phyloP scores from a whole-genome alignment of 345 rosid genomes.

The Physaria fendleri region DNA sequence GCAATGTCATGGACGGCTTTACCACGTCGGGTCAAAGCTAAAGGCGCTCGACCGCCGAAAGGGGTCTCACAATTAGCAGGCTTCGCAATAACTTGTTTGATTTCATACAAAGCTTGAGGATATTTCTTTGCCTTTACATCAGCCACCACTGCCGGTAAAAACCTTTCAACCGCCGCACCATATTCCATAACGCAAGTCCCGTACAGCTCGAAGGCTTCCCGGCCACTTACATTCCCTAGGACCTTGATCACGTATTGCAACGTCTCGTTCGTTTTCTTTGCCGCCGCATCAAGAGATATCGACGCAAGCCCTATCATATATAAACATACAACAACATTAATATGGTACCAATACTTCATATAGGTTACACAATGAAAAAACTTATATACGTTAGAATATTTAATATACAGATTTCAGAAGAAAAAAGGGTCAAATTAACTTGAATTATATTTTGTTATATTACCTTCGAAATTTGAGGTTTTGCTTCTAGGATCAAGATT shows the following conservation, averaged over 20 bases:
- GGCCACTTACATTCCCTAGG: neutral
- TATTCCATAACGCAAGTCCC: conserved; percentile 25
- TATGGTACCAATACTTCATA: too few species aligned
- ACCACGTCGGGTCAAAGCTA: neutral
- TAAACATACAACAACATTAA: too few species aligned
- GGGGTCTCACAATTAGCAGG: neutral
- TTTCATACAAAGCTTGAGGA: neutral
- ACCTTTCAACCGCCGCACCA: neutral
- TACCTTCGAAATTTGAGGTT: conserved; percentile 17
- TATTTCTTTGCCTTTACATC: conserved; percentile 12
- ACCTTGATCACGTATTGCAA: neutral
- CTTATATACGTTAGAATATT: too few species aligned
- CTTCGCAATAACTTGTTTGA: neutral
- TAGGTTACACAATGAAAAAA: too few species aligned
- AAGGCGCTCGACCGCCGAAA: neutral
- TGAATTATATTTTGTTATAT: neutral
- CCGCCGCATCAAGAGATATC: conserved; percentile 17
- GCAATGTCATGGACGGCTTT: conserved; percentile 20
- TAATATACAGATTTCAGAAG: neutral
- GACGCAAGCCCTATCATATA: conserved; percentile 12
- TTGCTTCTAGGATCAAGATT: conserved; percentile 16
- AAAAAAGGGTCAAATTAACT: neutral
- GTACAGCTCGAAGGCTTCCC: neutral
- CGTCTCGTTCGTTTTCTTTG: conserved; percentile 2
- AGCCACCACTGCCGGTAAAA: conserved; percentile 4